Conservation (phyloP, 768 basidiomycete genomes). For the Cytidiella melzeri region DNA sequence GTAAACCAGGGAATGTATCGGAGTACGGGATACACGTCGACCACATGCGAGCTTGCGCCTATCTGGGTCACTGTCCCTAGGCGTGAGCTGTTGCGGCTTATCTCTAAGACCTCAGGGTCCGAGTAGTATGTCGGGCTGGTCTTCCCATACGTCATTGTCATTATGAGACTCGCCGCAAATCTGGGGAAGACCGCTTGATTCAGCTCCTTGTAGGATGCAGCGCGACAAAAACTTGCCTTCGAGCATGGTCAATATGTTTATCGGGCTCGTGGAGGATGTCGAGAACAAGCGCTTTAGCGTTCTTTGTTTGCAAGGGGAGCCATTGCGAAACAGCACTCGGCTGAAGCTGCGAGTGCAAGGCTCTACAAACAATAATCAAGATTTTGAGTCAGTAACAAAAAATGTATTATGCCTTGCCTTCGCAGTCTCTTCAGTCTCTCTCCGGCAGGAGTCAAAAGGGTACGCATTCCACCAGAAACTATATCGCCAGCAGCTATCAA, state of each 20-base stretch:
- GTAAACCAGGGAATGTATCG: conserved; percentile 51
- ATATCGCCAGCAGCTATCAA: conserved; percentile 29
- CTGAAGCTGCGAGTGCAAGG: conserved; percentile 30
- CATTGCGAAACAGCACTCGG: conserved; percentile 27
- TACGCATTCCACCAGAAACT: conserved; percentile 29
- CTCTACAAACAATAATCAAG: conserved; percentile 15
- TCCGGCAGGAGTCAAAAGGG: conserved; percentile 22
- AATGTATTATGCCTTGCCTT: conserved; percentile 10
- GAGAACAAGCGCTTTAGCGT: conserved; percentile 29
- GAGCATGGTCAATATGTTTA: conserved; percentile 28
- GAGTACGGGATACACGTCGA: conserved; percentile 33
- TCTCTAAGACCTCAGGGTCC: conserved; percentile 29
- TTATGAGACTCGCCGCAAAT: conserved; percentile 34
- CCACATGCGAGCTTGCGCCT: conserved; percentile 29
- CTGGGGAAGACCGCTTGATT: conserved; percentile 12
- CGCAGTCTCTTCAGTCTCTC: conserved; percentile 27
- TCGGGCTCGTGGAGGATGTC: conserved; percentile 30
- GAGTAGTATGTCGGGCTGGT: conserved; percentile 31
- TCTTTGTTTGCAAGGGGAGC: conserved; percentile 26
- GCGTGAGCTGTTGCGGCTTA: conserved; percentile 30
- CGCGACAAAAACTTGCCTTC: conserved; percentile 19
- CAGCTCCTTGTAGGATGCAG: background rate
- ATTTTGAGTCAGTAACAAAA: background rate
- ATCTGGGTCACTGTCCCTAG: conserved; percentile 28
- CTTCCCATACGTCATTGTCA: conserved; percentile 36